Evolutionary conservation across 371 early-diverging fungal species (phyloP), one percentile per base, ranked within the genome.

Genomic region (Syncephalastrum contaminatum): DNA sequence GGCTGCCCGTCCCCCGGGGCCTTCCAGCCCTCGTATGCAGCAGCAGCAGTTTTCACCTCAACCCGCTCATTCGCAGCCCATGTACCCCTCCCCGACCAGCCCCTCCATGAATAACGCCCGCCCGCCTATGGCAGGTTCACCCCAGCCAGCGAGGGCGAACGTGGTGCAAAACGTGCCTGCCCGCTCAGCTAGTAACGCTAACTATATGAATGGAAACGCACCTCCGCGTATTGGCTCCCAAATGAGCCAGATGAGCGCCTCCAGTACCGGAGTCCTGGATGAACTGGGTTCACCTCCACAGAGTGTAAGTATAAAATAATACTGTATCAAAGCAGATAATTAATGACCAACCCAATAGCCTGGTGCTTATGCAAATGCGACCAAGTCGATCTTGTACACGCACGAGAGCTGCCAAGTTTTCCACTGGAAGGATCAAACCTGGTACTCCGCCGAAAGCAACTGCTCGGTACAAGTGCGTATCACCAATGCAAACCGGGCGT

Each of bases 381-480:
- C 70, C 16, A 53, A 63, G 21, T 64, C 68, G 45, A 51, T 75
- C 0, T 50, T 75, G 15, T 75, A 60, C 43, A 72, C 62, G 7
- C 65, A 62, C 24, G 62, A 56, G 15, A 62, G 64, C 24, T 77
- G 77, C 44, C 67, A 69, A 47, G 77, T 74, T 15, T 77, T 77
- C 43, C 74, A 72, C 49, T 77, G 77, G 77, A 67, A 72, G 19
- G 67, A 72, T 21, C 55, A 77, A 13, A 60, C 70, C 10, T 77
- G 77, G 77, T 72, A 70, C 48, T 70, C 77, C 1, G 72, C 67
- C 0, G 74, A 77, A 21, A 66, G 69, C 10, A 56, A 58, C 21
- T 77, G 77, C 27, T 22, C 63, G 16, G 36, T 73, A 4, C 65
- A 71, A n/a, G 68, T 77, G 12, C 62, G 66, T 36, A 50, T 66